Conservation (phyloP, 306 rosid species). For the Sicyos baderoa region DNA sequence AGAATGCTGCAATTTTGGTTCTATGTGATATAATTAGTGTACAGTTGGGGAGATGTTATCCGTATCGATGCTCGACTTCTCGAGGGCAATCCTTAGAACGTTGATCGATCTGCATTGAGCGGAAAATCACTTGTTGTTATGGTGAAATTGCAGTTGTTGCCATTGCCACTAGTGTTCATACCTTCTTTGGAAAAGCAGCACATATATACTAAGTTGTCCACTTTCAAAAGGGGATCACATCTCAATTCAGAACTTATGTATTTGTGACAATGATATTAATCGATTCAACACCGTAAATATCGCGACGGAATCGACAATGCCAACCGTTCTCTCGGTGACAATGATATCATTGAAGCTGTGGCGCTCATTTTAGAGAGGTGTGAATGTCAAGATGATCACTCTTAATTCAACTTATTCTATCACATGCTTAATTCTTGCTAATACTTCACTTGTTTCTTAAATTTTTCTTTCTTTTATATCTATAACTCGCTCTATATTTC, state of each 20-base stretch:
- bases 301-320: slow-evolving; percentile 94
- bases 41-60: slow-evolving; percentile 85
- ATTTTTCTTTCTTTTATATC: too few species aligned
- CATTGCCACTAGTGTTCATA: slow-evolving; percentile 93
- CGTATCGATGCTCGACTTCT: slow-evolving; percentile 99
- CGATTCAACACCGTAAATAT: slow-evolving; percentile 71
- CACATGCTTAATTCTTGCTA: too few species aligned
- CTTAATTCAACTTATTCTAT: too few species aligned
- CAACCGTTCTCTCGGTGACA: slow-evolving; percentile 87
- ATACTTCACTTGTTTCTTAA: too few species aligned
- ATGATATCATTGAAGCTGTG: too few species aligned
- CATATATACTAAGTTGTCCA: slow-evolving; percentile 94
- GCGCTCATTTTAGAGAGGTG: too few species aligned
- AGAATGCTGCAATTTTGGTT: slow-evolving; percentile 89
- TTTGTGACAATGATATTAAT: too few species aligned
- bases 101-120: slow-evolving; percentile 88
- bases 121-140: slow-evolving; percentile 96
- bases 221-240: slow-evolving; percentile 80
- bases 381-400: too few species aligned
- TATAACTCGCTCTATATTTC: too few species aligned
- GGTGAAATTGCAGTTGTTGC: slow-evolving; percentile 92
- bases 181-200: slow-evolving; percentile 95
- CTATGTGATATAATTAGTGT: slow-evolving; percentile 89
- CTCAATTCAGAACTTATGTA: slow-evolving; percentile 95
- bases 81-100: slow-evolving; percentile 81